Evolutionary conservation across 768 basidiomycete genomes (phyloP).

Genomic region (Podaxis sp.): DNA sequence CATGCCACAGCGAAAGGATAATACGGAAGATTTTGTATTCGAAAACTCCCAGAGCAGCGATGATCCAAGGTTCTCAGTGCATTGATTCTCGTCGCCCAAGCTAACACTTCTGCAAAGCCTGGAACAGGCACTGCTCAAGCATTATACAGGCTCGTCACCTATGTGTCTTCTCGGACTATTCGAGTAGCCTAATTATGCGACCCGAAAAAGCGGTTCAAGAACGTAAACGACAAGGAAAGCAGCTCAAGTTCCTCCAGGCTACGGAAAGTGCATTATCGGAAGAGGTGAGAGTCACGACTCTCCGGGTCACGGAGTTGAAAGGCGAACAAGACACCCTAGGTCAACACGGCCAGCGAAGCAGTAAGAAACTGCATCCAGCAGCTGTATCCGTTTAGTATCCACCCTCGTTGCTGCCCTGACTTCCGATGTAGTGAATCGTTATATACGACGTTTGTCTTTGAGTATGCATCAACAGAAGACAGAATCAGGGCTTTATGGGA

Average conservation of each 20-base stretch:
- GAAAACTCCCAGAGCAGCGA: conserved; percentile 3
- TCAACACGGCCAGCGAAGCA: background rate
- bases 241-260: conserved; percentile 1
- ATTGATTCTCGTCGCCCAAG: background rate
- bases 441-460: conserved; percentile 5
- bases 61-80: conserved; percentile 4
- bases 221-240: conserved; percentile 7
- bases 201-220: background rate
- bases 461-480: conserved; percentile 6
- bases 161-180: background rate
- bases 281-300: background rate
- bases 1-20: background rate
- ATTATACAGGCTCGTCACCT: background rate
- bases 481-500: conserved; percentile 2
- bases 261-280: conserved; percentile 5
- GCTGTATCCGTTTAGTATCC: background rate
- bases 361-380: conserved; percentile 2
- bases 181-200: background rate
- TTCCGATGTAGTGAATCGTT: background rate
- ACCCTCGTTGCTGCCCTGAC: background rate
- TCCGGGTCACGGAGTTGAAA: background rate
- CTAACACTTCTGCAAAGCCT: background rate
- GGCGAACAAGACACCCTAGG: background rate
- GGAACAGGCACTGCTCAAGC: conserved; percentile 10
- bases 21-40: conserved; percentile 7